These are phyloP conservation scores for Lumnitzera racemosa DNA, from an alignment of 345 rosid species.

Conservation along the genomic window DNA sequence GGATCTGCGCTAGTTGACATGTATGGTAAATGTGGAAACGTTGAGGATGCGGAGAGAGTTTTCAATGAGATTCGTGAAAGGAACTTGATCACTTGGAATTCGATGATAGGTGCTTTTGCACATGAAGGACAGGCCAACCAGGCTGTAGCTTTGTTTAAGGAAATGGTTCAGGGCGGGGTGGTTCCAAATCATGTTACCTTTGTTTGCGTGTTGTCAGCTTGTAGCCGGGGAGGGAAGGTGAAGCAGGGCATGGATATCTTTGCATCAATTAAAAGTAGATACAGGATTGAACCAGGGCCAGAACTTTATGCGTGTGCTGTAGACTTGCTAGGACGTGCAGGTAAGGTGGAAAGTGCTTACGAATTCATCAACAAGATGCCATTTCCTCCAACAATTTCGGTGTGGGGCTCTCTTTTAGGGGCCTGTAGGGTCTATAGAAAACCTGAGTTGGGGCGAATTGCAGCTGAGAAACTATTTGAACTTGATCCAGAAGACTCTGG, in stretches of 20 bases:
- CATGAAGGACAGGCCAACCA: conserved; percentile 57
- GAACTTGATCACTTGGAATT: conserved; percentile 72
- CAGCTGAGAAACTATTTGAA: conserved; percentile 56
- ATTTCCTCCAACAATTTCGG: conserved; percentile 51
- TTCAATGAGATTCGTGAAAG: conserved; percentile 54
- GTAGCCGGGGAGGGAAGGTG: conserved; percentile 73
- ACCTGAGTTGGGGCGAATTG: conserved; percentile 55
- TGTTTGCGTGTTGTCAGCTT: conserved; percentile 74
- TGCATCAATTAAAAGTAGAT: conserved; percentile 48
- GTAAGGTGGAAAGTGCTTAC: conserved; percentile 62
- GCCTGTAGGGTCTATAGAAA: conserved; percentile 66
- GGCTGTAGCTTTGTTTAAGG: conserved; percentile 53
- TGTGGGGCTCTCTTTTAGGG: conserved; percentile 90
- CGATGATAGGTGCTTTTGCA: conserved; percentile 69
- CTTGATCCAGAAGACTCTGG: conserved; percentile 82
- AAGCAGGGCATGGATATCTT: conserved; percentile 57
- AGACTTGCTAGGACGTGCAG: conserved; percentile 80
- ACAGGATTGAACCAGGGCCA: conserved; percentile 53
- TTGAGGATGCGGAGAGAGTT: conserved; percentile 43
- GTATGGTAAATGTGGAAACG: conserved; percentile 93
- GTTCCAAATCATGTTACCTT: conserved; percentile 63
- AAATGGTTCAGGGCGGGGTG: conserved; percentile 34
- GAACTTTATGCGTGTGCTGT: conserved; percentile 85
- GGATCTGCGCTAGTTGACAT: conserved; percentile 78
- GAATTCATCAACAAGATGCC: conserved; percentile 58